Conservation (phyloP, 805 yeast species). For the Yamadazyma nakazawae region DNA sequence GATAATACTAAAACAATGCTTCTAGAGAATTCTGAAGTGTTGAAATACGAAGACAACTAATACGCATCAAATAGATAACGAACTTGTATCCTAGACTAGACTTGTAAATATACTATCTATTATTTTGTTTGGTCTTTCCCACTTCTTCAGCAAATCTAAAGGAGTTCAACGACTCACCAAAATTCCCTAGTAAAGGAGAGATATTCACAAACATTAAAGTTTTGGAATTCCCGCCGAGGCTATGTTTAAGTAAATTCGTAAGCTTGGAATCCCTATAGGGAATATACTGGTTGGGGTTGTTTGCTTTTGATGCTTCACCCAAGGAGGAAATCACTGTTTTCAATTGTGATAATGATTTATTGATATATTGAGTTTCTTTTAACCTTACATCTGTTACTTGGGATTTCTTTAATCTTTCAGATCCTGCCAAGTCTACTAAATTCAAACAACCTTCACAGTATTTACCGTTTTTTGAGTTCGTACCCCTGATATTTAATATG, state of each 20-base stretch:
- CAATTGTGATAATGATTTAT: constrained; percentile 79
- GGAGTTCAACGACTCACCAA: constrained; percentile 78
- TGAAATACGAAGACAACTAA: background rate
- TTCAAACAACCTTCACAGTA: constrained; percentile 61
- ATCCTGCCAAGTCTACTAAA: constrained; percentile 89
- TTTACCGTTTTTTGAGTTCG: constrained; percentile 47
- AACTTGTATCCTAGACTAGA: background rate
- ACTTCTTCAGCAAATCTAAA: constrained; percentile 87
- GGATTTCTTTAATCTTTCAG: constrained; percentile 76
- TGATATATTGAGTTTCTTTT: constrained; percentile 84
- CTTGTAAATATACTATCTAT: constrained; percentile 8
- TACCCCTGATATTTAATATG: constrained; percentile 57
- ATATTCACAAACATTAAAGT: constrained; percentile 91
- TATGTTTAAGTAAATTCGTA: constrained; percentile 80
- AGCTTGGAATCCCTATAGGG: constrained; percentile 72
- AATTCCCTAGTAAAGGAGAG: constrained; percentile 60
- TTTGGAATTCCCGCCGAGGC: constrained; percentile 81
- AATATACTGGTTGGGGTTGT: constrained; percentile 44
- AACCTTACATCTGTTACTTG: constrained; percentile 78
- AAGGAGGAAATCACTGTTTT: constrained; percentile 86
- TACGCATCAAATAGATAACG: background rate
- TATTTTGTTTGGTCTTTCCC: constrained; percentile 44
- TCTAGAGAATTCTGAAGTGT: background rate
- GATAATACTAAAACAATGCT: constrained; percentile 27
- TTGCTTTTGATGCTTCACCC: constrained; percentile 27